Percentiles rank a stretch among this genome's conserved stretches.
Conservation (phyloP, 2,329 filamentous ascomycete species). For the Colletotrichum aenigma region DNA sequence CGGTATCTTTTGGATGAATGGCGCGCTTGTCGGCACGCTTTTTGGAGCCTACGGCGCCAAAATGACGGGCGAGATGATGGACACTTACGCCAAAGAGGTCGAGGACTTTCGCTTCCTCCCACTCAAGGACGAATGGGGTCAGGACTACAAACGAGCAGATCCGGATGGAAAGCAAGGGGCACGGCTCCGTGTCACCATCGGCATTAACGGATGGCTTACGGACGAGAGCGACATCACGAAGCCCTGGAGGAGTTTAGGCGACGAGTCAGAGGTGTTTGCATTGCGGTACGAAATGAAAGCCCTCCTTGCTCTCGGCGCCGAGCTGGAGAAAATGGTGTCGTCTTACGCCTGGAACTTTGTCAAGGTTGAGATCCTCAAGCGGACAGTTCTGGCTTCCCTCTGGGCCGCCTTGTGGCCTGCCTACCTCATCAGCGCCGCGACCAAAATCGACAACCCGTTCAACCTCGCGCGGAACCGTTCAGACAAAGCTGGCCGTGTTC, state of each 20-base stretch:
- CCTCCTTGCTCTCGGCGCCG: conserved; percentile 76
- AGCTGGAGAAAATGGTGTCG: conserved; percentile 73
- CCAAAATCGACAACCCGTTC: conserved; percentile 82
- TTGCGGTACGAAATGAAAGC: conserved; percentile 82
- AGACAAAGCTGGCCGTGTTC: conserved; percentile 78
- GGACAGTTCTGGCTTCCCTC: conserved; percentile 71
- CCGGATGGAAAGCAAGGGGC: conserved; percentile 36
- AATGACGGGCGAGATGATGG: conserved; percentile 82
- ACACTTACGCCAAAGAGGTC: conserved; percentile 85
- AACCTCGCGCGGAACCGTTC: conserved; percentile 76
- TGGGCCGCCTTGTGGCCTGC: conserved; percentile 74
- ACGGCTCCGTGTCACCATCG: conserved; percentile 80
- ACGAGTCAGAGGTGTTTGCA: conserved; percentile 80
- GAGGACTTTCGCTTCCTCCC: conserved; percentile 83
- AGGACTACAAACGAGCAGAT: conserved; percentile 27
- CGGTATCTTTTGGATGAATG: conserved; percentile 84
- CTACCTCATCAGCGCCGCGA: conserved; percentile 67
- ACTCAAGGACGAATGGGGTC: conserved; percentile 55
- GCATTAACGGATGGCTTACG: conserved; percentile 85
- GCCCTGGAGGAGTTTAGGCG: conserved; percentile 78
- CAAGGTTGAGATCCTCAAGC: conserved; percentile 75
- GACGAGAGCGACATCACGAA: conserved; percentile 75
- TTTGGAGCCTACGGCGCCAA: conserved; percentile 90
- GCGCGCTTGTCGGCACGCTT: conserved; percentile 82
- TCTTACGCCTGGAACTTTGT: conserved; percentile 78